These are phyloP conservation scores for Umbelopsis ramanniana DNA, from an alignment of 192 early-diverging fungal species.

Conservation along the genomic window DNA sequence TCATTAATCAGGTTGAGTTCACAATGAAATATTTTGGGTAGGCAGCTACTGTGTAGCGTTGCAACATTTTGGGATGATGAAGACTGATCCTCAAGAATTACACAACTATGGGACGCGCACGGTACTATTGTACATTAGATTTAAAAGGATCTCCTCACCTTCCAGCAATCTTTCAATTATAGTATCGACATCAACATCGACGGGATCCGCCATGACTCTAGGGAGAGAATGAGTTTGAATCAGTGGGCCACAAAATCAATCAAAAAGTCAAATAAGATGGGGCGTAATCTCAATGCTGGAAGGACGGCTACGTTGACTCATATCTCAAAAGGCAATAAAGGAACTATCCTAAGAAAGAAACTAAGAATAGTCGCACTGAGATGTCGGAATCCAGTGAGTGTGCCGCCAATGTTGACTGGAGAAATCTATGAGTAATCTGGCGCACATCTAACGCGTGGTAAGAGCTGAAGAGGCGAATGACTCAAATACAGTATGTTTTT, in stretches of 20 bases:
- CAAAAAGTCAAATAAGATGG: conserved; percentile 1
- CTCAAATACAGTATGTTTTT: background rate
- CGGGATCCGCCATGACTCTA: conserved; percentile 51
- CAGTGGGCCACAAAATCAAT: background rate
- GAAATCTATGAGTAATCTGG: conserved; percentile 1
- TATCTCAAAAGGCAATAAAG: background rate
- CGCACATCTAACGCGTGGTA: conserved; percentile 13
- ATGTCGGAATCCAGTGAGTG: conserved; percentile 2
- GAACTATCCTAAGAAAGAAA: background rate
- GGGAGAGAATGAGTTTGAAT: background rate
- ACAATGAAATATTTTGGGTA: background rate
- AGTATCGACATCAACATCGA: conserved; percentile 82
- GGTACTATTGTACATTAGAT: background rate
- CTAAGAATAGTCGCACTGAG: conserved; percentile 1
- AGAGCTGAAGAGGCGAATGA: background rate
- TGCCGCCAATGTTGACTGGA: background rate
- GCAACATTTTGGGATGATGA: background rate
- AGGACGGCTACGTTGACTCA: background rate
- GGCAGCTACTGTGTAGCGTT: background rate
- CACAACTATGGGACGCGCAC: background rate
- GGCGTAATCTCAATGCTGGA: conserved; percentile 5
- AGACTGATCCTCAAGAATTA: conserved; percentile 3
- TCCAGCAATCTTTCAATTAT: conserved; percentile 91
- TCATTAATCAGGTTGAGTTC: background rate
- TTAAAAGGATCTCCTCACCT: conserved; percentile 60